Evolutionary conservation across 495 filamentous ascomycete genomes (phyloP).

Genomic region (Ramalina peruviana): DNA sequence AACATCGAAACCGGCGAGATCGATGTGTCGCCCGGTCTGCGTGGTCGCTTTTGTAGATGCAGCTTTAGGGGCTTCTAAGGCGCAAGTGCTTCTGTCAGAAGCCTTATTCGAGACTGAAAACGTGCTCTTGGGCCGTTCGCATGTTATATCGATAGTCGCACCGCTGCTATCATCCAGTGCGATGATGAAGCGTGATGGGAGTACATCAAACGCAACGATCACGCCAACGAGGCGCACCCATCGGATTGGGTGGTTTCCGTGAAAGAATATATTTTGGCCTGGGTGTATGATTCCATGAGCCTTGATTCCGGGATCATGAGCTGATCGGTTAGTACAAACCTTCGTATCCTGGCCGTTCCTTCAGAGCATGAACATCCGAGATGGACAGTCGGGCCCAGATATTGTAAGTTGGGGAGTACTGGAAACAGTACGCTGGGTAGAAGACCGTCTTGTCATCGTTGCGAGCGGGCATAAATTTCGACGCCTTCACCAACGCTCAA

Average conservation of each 20-base stretch:
- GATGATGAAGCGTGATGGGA: constrained; percentile 42
- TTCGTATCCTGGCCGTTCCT: constrained; percentile 46
- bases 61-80: not conserved
- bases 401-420: constrained; percentile 67
- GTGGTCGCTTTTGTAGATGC: constrained; percentile 15
- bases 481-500: no score
- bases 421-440: constrained; percentile 79
- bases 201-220: constrained; percentile 63
- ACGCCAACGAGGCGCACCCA: constrained; percentile 67
- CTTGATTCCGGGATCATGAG: not conserved
- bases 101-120: constrained; percentile 2
- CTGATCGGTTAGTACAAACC: constrained; percentile 28
- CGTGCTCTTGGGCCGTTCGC: constrained; percentile 14
- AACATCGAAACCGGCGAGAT: constrained; percentile 41
- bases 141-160: constrained; percentile 47
- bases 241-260: constrained; percentile 78
- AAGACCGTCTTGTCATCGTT: constrained; percentile 24
- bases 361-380: constrained; percentile 49
- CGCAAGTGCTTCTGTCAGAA: not conserved
- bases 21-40: constrained; percentile 17
- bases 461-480: constrained; percentile 14
- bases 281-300: not conserved
- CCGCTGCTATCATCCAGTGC: constrained; percentile 83
- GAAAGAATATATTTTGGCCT: constrained; percentile 66
- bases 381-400: constrained; percentile 70